Evolutionary conservation across 2,329 filamentous ascomycete species (phyloP).

Genomic region (Cytospora piceicola): DNA sequence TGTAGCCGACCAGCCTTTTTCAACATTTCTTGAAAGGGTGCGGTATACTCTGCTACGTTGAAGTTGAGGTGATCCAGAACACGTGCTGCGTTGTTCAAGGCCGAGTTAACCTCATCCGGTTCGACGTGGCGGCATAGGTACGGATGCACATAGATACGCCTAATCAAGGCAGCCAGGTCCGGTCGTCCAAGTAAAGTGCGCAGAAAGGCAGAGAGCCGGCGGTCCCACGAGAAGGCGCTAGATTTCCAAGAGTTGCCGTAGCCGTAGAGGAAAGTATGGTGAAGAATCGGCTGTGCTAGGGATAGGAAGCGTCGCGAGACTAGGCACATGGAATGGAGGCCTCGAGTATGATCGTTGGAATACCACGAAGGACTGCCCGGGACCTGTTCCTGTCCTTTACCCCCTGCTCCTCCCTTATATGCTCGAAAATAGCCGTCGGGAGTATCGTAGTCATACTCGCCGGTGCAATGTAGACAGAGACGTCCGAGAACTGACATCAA

Average conservation of each 20-base stretch:
- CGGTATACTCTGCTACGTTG: neutral
- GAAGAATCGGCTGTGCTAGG: neutral
- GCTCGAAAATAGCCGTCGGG: neutral
- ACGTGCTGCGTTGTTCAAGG: neutral
- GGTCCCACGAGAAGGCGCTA: neutral
- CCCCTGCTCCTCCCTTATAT: neutral
- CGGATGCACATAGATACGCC: neutral
- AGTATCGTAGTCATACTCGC: neutral
- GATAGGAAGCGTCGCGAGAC: neutral
- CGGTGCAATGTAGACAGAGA: neutral
- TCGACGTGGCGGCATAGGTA: neutral
- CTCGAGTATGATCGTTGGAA: neutral
- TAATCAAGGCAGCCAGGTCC: neutral
- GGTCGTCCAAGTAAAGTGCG: neutral
- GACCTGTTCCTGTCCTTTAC: too few species aligned
- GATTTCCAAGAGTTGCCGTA: neutral
- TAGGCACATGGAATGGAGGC: neutral
- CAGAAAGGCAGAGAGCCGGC: neutral
- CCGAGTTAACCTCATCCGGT: neutral
- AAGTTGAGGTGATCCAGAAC: neutral
- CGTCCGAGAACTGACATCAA: neutral
- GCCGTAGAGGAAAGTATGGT: neutral
- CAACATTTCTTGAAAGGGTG: neutral
- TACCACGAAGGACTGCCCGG: neutral
- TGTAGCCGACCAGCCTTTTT: neutral